Base-by-base conservation (phyloP, 1,139 yeast species). In the Debaryomyces sp. region DNA sequence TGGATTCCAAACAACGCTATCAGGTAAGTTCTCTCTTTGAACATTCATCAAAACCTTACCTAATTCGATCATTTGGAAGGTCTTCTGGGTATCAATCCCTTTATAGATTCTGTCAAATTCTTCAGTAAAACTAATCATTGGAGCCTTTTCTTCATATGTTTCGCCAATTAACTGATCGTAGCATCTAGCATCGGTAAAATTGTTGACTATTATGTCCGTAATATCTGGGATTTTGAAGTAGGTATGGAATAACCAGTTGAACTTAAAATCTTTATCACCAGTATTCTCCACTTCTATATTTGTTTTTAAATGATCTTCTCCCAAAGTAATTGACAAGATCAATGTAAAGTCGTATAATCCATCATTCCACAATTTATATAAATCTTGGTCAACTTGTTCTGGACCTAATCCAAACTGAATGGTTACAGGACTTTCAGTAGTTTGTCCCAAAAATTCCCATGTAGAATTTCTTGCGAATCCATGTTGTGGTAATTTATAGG, bases 1-100 rank as follows among this genome's bases (percentile, higher is more conserved):
- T 23, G 99, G 99, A 67, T 94, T 94, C 99, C 99, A 94, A 47
- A 94, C 97, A 44, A 94, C 98, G 21, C 90, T 81, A 63, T 94
- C 98, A 2, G 88, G 91, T 55, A 92, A 75, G 58, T 85, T 84
- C 26, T 70, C 70, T 62, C 96, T 79, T 50, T 80, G 71, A 34
- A 91, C 70, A 43, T 87, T 83, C 63, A 85, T 85, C 46, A 83
- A 67, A 4, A 89, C 92, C 53, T 81, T 78, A 36, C 95, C 95
- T 52, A 79, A 73, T 53, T 84, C 87, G 43, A 85, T 81, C 37
- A 84, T 80, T 63, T 85, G 92, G 38, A 89, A 68, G 3, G 78
- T 58, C 56, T 87, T 87, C 6, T 71, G 72, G 18, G 70, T 68
- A 21, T 80, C 75, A 30, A 89, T 82, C 22, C 79, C 71, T 59